Percentiles rank a stretch among this genome's conserved stretches.
Evolutionary conservation across 2,329 filamentous ascomycete species (phyloP).

Genomic region (Colletotrichum sp.): DNA sequence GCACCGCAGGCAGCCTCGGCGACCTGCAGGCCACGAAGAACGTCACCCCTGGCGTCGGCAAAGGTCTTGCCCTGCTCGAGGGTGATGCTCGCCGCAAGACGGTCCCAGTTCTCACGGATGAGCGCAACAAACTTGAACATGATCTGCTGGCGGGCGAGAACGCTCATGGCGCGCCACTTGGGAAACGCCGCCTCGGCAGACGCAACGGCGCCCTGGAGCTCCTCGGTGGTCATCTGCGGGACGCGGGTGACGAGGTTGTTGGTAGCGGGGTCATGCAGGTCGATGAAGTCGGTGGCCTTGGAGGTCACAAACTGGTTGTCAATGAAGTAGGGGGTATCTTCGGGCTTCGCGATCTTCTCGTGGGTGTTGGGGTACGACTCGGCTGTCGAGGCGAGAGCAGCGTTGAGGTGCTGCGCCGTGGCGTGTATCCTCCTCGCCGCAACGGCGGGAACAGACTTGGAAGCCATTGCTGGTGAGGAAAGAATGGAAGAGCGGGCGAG

Average conservation of each 20-base stretch:
- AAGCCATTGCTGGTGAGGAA: conserved; percentile 25
- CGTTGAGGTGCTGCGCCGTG: conserved; percentile 60
- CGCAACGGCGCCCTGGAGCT: conserved; percentile 76
- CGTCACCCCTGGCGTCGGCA: conserved; percentile 81
- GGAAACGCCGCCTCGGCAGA: conserved; percentile 79
- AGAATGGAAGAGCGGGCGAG: conserved; percentile 29
- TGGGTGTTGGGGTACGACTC: conserved; percentile 73
- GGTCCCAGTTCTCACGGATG: conserved; percentile 85
- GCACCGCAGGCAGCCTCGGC: conserved; percentile 84
- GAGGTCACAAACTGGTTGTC: conserved; percentile 80
- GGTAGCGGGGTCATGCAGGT: conserved; percentile 82
- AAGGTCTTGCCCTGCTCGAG: conserved; percentile 91
- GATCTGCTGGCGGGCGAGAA: conserved; percentile 79
- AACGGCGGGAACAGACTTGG: conserved; percentile 31
- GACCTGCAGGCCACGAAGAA: conserved; percentile 82
- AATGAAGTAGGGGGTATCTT: conserved; percentile 81
- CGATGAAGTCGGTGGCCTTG: conserved; percentile 74
- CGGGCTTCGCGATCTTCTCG: conserved; percentile 69
- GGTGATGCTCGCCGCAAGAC: conserved; percentile 83
- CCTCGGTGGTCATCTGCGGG: conserved; percentile 79
- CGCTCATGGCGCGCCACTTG: conserved; percentile 73
- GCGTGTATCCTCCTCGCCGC: conserved; percentile 62
- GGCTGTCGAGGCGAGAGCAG: conserved; percentile 58
- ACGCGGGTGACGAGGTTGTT: conserved; percentile 86
- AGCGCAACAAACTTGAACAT: conserved; percentile 86